These are phyloP conservation scores for Tulasnella calospora DNA, from an alignment of 768 basidiomycete genomes.

Conservation along the genomic window DNA sequence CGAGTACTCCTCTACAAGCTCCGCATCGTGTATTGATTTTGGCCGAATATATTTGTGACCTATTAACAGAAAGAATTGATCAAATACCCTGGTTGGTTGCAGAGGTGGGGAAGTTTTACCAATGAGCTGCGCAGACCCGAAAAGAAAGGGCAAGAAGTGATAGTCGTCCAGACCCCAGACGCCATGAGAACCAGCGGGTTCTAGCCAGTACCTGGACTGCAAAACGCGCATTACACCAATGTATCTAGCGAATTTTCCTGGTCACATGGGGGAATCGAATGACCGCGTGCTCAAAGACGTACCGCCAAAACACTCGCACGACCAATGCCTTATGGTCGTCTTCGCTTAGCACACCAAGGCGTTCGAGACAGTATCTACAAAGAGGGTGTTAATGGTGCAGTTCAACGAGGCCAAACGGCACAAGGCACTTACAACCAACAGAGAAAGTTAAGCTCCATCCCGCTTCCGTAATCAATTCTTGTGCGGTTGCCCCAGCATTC, in stretches of 20 bases:
- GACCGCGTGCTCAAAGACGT: not conserved
- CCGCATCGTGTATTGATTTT: conserved; percentile 85
- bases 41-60: conserved; percentile 88
- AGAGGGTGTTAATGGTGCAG: not conserved
- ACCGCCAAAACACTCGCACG: conserved; percentile 85
- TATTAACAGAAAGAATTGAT: conserved; percentile 32
- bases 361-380: conserved; percentile 71
- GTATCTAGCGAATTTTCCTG: conserved; percentile 43
- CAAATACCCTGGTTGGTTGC: not conserved
- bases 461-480: conserved; percentile 97
- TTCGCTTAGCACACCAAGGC: conserved; percentile 56
- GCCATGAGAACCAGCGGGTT: conserved; percentile 98
- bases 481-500: conserved; percentile 89
- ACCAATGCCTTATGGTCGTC: conserved; percentile 73
- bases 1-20: conserved; percentile 86
- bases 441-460: conserved; percentile 96
- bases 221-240: conserved; percentile 76
- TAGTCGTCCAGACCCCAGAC: conserved; percentile 98
- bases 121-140: conserved; percentile 73
- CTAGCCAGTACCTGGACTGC: conserved; percentile 94
- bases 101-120: conserved; percentile 37
- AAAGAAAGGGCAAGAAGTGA: conserved; percentile 89
- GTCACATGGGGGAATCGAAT: not conserved
- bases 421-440: conserved; percentile 78
- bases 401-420: not conserved